Percentiles rank a stretch among this genome's conserved stretches.
These are phyloP conservation scores for Buxus sempervirens DNA, from an alignment of 164 flowering plant species.

Conservation along the genomic window DNA sequence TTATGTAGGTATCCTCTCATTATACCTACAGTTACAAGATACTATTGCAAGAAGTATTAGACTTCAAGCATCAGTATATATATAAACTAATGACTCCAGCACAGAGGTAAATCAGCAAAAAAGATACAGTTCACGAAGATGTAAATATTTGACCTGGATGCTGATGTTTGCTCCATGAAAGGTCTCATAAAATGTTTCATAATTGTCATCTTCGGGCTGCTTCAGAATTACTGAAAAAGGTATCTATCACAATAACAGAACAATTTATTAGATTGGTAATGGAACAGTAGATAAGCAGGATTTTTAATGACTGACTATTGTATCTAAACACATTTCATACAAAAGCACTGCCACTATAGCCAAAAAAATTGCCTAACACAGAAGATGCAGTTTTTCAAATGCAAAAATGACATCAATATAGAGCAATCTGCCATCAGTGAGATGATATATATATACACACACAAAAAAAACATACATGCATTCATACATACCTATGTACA, in stretches of 20 bases:
- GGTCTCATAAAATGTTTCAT: conserved; percentile 78
- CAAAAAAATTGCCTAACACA: neutral
- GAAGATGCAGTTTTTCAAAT: too few species aligned
- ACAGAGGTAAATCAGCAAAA: neutral
- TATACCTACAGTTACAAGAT: conserved; percentile 78
- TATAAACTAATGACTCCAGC: neutral
- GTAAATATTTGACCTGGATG: conserved; percentile 57
- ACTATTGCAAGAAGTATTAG: conserved; percentile 47
- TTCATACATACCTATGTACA: too few species aligned
- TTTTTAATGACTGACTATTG: too few species aligned
- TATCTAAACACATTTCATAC: too few species aligned
- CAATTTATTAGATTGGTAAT: neutral
- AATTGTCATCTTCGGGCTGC: conserved; percentile 39
- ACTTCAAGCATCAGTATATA: conserved; percentile 10
- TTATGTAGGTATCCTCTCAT: conserved; percentile 81
- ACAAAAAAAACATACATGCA: too few species aligned
- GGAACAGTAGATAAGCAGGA: neutral
- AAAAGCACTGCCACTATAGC: neutral
- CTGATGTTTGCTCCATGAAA: conserved; percentile 83
- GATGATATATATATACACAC: too few species aligned
- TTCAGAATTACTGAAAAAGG: conserved; percentile 64
- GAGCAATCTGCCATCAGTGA: neutral
- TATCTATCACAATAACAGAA: conserved; percentile 45
- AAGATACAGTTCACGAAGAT: neutral
- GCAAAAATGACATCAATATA: neutral